Conservation (phyloP, 2,329 filamentous ascomycete genomes). For the Madurella fahalii region DNA sequence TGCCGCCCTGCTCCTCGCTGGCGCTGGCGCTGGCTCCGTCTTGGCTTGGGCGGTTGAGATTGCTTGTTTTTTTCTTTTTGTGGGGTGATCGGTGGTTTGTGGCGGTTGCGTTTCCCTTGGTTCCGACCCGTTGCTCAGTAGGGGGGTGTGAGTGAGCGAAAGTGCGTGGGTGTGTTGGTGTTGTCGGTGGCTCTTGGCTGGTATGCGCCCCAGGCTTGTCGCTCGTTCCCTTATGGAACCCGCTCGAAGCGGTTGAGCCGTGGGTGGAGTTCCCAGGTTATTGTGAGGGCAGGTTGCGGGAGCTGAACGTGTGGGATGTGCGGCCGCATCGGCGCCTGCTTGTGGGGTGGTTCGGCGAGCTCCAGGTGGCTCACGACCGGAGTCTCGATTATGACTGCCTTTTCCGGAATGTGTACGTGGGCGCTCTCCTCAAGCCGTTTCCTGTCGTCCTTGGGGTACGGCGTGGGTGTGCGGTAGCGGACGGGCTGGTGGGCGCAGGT, state of each 20-base stretch:
- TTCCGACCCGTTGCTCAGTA: neutral
- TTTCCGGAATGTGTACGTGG: conserved; percentile 4
- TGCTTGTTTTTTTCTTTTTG: neutral
- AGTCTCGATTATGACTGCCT: conserved; percentile 5
- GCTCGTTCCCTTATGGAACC: conserved; percentile 1
- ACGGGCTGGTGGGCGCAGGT: conserved; percentile 3
- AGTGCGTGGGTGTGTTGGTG: neutral
- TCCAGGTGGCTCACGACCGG: conserved; percentile 4
- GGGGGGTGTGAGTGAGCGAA: neutral
- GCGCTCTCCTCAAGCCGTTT: neutral
- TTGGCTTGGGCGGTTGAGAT: neutral
- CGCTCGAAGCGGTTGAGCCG: conserved; percentile 15
- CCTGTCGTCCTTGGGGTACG: conserved; percentile 16
- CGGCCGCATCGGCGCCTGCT: neutral
- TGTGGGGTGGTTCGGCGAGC: neutral
- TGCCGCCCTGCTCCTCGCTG: too few species aligned
- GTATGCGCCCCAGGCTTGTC: neutral
- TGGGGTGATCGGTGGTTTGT: neutral
- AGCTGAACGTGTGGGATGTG: conserved; percentile 2
- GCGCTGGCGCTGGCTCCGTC: neutral
- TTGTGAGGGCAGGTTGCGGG: conserved; percentile 8
- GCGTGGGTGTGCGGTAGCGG: conserved; percentile 14
- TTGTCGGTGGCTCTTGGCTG: neutral
- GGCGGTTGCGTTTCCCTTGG: neutral
- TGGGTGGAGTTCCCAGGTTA: conserved; percentile 9